Conservation (phyloP, 1,139 yeast genomes). For the Zygoascus hellenicus region DNA sequence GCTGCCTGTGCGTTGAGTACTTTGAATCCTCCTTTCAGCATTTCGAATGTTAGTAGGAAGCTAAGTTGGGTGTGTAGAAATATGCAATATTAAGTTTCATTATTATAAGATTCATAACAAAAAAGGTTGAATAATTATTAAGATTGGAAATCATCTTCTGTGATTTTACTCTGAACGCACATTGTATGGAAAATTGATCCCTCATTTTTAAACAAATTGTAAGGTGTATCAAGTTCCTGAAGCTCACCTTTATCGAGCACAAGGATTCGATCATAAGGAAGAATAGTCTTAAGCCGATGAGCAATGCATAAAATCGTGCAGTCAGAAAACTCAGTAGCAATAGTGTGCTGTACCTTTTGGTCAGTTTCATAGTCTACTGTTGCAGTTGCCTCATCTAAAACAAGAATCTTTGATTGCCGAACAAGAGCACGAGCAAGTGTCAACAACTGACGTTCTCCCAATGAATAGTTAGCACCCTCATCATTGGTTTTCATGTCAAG, state of each 20-base stretch:
- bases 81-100: not conserved
- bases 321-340: constrained; percentile 51
- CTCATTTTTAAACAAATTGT: constrained; percentile 36
- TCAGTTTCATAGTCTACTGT: constrained; percentile 79
- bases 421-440: constrained; percentile 76
- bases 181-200: constrained; percentile 48
- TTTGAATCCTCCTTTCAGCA: constrained; percentile 10
- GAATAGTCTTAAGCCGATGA: constrained; percentile 65
- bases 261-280: constrained; percentile 57
- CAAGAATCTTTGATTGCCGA: constrained; percentile 58
- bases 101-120: not conserved
- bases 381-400: constrained; percentile 79
- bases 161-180: constrained; percentile 52
- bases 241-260: constrained; percentile 61
- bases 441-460: constrained; percentile 71
- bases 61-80: not conserved
- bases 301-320: constrained; percentile 78
- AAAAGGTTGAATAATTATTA: not conserved
- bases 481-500: constrained; percentile 62
- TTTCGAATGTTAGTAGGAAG: not conserved
- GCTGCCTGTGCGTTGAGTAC: constrained; percentile 54
- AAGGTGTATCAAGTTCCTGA: constrained; percentile 48
- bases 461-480: constrained; percentile 67
- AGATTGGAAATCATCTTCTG: constrained; percentile 16
- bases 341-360: constrained; percentile 58